Percentiles rank a stretch among this genome's conserved stretches.
Conservation (phyloP, 2,329 filamentous ascomycete species). For the Colletotrichum acutatum region DNA sequence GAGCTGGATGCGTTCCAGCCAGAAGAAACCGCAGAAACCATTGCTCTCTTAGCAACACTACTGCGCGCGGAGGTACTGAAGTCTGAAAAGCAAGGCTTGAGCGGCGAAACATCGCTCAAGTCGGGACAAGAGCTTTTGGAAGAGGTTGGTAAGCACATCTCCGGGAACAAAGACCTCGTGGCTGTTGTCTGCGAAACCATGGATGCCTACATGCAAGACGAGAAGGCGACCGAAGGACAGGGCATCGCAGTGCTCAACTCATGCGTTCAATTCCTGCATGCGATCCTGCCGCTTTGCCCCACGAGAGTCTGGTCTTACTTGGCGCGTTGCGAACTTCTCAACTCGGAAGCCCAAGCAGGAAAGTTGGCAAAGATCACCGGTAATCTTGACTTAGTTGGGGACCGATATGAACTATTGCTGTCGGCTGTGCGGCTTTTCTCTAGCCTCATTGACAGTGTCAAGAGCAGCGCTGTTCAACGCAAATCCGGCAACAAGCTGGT, state of each 20-base stretch:
- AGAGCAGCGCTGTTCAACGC: constrained; percentile 74
- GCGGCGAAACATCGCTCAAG: constrained; percentile 39
- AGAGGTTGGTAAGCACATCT: constrained; percentile 64
- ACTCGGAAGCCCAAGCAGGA: constrained; percentile 79
- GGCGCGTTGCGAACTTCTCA: constrained; percentile 82
- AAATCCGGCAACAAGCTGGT: constrained; percentile 64
- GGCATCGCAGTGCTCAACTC: constrained; percentile 74
- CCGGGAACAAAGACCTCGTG: constrained; percentile 78
- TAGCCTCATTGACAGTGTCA: constrained; percentile 79
- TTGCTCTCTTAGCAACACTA: constrained; percentile 78
- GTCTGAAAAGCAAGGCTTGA: constrained; percentile 37
- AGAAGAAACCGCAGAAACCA: constrained; percentile 77
- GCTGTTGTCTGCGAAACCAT: constrained; percentile 86
- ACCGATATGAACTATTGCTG: constrained; percentile 81
- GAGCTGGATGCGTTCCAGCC: constrained; percentile 64
- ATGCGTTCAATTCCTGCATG: constrained; percentile 83
- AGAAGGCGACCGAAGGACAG: constrained; percentile 65
- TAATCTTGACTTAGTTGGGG: constrained; percentile 81
- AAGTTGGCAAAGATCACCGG: constrained; percentile 83
- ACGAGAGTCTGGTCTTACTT: constrained; percentile 92
- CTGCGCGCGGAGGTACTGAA: constrained; percentile 64
- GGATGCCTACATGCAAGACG: constrained; percentile 74
- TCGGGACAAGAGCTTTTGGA: constrained; percentile 62
- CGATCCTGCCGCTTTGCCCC: constrained; percentile 78
- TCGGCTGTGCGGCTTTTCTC: constrained; percentile 80